Evolutionary conservation across 768 basidiomycete genomes (phyloP).

Genomic region (Suillus weaverae): DNA sequence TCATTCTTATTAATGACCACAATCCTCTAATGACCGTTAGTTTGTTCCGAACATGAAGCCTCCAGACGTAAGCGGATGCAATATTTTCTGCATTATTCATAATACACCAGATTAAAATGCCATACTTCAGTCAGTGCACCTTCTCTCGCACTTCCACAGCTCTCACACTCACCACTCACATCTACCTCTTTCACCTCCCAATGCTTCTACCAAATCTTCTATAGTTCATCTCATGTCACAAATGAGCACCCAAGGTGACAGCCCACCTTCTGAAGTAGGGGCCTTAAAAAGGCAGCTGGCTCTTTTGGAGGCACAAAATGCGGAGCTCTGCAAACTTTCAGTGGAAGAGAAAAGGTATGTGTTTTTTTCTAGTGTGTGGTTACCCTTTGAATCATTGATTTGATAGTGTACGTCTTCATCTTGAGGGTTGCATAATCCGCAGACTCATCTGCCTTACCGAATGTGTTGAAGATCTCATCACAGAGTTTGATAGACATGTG

Average conservation of each 20-base stretch:
- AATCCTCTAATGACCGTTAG: background rate
- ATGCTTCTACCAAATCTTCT: no score
- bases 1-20: background rate
- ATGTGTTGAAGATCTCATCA: constrained; percentile 7
- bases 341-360: background rate
- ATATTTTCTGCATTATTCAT: no score
- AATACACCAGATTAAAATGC: background rate
- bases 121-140: background rate
- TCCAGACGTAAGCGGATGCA: background rate
- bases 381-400: background rate
- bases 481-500: constrained; percentile 9
- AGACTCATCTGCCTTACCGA: constrained; percentile 13
- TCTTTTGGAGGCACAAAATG: constrained; percentile 12
- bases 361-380: background rate
- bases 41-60: background rate
- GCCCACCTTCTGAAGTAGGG: background rate
- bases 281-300: constrained; percentile 10
- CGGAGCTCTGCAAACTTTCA: background rate
- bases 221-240: background rate
- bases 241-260: background rate
- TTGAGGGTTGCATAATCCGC: constrained; percentile 11
- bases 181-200: background rate
- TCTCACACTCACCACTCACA: background rate
- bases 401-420: constrained; percentile 1
- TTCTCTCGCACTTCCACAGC: background rate